These are phyloP conservation scores for Malus hybrid DNA, from an alignment of 331 rosid genomes.

Conservation along the genomic window DNA sequence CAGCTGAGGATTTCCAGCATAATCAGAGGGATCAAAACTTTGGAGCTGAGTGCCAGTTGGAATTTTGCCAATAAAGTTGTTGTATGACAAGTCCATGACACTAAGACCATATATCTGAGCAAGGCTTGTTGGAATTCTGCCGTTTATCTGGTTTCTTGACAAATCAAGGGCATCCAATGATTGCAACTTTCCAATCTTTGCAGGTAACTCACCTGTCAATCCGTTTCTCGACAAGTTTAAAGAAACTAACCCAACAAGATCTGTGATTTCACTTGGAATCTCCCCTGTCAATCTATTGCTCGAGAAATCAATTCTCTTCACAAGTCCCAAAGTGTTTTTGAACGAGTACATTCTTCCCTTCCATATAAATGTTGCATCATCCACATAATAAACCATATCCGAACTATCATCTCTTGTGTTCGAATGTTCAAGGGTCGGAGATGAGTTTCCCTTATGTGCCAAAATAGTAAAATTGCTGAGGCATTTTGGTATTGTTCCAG, in stretches of 20 bases:
- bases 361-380: neutral
- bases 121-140: neutral
- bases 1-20: neutral
- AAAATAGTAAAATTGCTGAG: neutral
- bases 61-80: neutral
- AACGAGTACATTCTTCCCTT: neutral
- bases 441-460: neutral
- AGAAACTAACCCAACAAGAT: neutral
- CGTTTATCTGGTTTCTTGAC: too few relatives aligned
- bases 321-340: neutral
- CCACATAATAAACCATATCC: too few relatives aligned
- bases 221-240: too few relatives aligned
- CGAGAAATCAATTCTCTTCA: too few relatives aligned
- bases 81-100: too few relatives aligned
- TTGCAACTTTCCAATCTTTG: too few relatives aligned
- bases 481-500: constrained; percentile 1
- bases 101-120: neutral
- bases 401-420: too few relatives aligned
- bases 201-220: too few relatives aligned
- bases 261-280: neutral
- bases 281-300: neutral
- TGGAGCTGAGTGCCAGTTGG: constrained; percentile 5
- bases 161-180: too few relatives aligned
- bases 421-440: neutral
- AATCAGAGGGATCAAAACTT: neutral